These are phyloP conservation scores for Amanita rubescens DNA, from an alignment of 768 basidiomycete genomes.

Conservation along the genomic window DNA sequence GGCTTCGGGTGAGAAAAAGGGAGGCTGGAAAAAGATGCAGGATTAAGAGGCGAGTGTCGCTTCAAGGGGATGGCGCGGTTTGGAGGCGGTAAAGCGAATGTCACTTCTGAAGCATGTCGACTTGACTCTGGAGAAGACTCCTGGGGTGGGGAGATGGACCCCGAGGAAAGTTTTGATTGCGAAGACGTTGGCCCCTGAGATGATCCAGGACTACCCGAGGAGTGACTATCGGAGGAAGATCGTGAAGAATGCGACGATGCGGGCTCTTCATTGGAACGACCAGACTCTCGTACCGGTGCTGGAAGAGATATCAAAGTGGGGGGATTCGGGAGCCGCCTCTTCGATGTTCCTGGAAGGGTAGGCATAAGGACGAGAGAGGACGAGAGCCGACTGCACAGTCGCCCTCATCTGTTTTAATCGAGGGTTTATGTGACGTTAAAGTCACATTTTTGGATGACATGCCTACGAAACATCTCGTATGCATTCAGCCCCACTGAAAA, in stretches of 20 bases:
- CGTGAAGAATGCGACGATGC: background rate
- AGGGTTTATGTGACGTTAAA: background rate
- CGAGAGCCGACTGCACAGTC: background rate
- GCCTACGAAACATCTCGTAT: background rate
- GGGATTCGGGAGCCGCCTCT: background rate
- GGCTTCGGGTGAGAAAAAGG: background rate
- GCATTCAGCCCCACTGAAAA: background rate
- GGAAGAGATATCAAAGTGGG: background rate
- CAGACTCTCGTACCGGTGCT: background rate
- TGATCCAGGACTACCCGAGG: background rate
- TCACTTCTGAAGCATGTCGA: background rate
- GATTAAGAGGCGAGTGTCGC: background rate
- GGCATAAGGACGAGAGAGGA: background rate
- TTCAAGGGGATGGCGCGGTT: background rate
- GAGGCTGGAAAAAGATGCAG: background rate
- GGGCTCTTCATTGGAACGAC: background rate
- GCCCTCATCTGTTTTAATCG: background rate
- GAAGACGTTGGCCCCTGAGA: background rate
- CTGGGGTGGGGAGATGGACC: background rate
- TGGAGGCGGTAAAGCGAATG: background rate
- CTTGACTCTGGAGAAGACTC: background rate
- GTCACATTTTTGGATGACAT: background rate
- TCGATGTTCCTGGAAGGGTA: background rate
- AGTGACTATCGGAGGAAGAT: background rate
- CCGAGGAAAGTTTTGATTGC: background rate